Percentiles rank a stretch among this genome's conserved stretches.
Evolutionary conservation across 768 basidiomycete species (phyloP).

Genomic region (Artomyces pyxidatus): DNA sequence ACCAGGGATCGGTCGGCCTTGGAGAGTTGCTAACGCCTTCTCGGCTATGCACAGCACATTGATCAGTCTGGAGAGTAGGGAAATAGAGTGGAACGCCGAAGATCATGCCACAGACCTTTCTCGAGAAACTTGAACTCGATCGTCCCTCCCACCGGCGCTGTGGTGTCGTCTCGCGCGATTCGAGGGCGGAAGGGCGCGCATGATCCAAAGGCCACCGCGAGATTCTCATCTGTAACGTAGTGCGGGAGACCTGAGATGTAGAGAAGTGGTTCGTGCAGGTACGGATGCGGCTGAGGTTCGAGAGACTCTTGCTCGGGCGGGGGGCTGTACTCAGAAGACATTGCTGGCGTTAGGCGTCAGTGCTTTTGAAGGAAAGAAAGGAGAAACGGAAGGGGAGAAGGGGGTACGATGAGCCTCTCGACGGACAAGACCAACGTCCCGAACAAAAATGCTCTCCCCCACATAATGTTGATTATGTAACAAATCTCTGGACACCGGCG

Average conservation of each 20-base stretch:
- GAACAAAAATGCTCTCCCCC: not conserved
- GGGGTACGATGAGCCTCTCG: too few species aligned
- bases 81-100: constrained; percentile 5
- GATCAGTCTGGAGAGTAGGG: not conserved
- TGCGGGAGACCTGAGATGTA: constrained; percentile 75
- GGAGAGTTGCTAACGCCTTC: constrained; percentile 80
- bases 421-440: not conserved
- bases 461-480: not conserved
- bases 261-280: constrained; percentile 75
- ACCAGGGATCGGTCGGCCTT: constrained; percentile 63
- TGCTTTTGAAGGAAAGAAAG: not conserved
- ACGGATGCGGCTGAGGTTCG: constrained; percentile 55
- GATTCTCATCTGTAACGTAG: constrained; percentile 66
- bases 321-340: constrained; percentile 13
- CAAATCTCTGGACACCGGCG: too few species aligned
- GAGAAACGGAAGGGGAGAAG: not conserved
- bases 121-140: constrained; percentile 81
- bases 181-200: constrained; percentile 80
- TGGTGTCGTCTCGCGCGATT: constrained; percentile 53
- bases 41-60: constrained; percentile 47
- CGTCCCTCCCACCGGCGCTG: constrained; percentile 52
- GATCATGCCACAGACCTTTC: constrained; percentile 46
- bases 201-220: constrained; percentile 63
- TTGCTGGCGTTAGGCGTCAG: not conserved
- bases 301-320: constrained; percentile 12